These are phyloP conservation scores for Rhynchosporium secalis DNA, from an alignment of 2,329 filamentous ascomycete species.

Conservation along the genomic window DNA sequence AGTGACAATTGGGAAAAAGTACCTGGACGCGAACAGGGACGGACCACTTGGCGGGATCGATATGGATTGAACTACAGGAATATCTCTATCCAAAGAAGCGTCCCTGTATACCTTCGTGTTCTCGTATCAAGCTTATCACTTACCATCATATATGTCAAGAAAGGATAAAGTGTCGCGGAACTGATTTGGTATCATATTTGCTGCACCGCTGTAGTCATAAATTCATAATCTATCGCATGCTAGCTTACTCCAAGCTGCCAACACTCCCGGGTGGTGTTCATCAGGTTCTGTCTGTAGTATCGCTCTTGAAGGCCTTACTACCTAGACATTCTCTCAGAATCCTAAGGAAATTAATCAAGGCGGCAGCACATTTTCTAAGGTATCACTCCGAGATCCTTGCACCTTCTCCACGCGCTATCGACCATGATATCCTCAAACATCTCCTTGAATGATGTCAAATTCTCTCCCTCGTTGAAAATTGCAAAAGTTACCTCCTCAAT, in stretches of 20 bases:
- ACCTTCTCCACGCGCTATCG: background rate
- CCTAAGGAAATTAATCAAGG: background rate
- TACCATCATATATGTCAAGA: too few species aligned
- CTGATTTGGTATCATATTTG: too few species aligned
- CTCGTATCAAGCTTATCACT: too few species aligned
- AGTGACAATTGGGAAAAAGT: conserved; percentile 7
- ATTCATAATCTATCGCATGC: too few species aligned
- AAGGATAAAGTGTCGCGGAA: too few species aligned
- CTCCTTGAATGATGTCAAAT: conserved; percentile 51
- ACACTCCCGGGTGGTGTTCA: too few species aligned
- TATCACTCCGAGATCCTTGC: background rate
- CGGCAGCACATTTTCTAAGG: background rate
- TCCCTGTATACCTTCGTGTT: too few species aligned
- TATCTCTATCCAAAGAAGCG: too few species aligned
- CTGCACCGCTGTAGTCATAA: too few species aligned
- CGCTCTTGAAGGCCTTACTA: background rate
- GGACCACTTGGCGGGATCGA: conserved; percentile 1
- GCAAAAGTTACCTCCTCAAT: conserved; percentile 62
- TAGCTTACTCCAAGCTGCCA: too few species aligned
- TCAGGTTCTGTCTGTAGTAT: background rate
- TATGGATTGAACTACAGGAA: background rate
- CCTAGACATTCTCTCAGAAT: background rate
- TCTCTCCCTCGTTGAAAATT: conserved; percentile 54
- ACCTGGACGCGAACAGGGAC: background rate
- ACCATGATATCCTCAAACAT: conserved; percentile 28